A percentile compares a stretch with the other conserved stretches of the same genome.
Evolutionary conservation across 2,329 filamentous ascomycete genomes (phyloP).

Genomic region (Penicillium sp.): DNA sequence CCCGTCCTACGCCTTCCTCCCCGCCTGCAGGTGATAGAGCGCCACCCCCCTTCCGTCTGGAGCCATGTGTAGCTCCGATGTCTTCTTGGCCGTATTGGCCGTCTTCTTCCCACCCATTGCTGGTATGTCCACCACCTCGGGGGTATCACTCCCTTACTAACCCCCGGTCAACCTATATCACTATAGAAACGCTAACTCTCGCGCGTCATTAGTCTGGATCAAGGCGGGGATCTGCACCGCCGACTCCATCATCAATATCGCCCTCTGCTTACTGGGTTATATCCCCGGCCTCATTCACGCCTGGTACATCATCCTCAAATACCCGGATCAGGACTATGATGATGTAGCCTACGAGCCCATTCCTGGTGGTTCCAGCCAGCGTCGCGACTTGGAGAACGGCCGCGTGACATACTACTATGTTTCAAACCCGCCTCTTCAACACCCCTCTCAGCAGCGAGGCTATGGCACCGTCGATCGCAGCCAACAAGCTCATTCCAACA

Average conservation of each 20-base stretch:
- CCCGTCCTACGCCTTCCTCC: not conserved
- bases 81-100: conserved; percentile 64
- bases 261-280: conserved; percentile 78
- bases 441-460: conserved; percentile 35
- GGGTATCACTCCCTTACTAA: conserved; percentile 8
- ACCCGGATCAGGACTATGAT: conserved; percentile 74
- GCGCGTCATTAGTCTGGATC: conserved; percentile 77
- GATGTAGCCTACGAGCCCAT: conserved; percentile 65
- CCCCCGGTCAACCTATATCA: not conserved
- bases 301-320: conserved; percentile 96
- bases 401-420: conserved; percentile 79
- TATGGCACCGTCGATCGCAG: conserved; percentile 47
- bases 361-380: conserved; percentile 57
- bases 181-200: conserved; percentile 32
- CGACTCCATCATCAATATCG: conserved; percentile 93
- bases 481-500: conserved; percentile 23
- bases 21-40: conserved; percentile 20
- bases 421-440: conserved; percentile 51
- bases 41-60: conserved; percentile 11
- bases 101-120: conserved; percentile 64
- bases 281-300: conserved; percentile 89
- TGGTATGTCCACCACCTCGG: conserved; percentile 46
- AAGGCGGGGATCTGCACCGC: conserved; percentile 91
- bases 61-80: conserved; percentile 63
- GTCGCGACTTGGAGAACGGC: conserved; percentile 44